These are phyloP conservation scores for Xerocomus potaroensis DNA, from an alignment of 768 basidiomycete genomes.

Conservation along the genomic window DNA sequence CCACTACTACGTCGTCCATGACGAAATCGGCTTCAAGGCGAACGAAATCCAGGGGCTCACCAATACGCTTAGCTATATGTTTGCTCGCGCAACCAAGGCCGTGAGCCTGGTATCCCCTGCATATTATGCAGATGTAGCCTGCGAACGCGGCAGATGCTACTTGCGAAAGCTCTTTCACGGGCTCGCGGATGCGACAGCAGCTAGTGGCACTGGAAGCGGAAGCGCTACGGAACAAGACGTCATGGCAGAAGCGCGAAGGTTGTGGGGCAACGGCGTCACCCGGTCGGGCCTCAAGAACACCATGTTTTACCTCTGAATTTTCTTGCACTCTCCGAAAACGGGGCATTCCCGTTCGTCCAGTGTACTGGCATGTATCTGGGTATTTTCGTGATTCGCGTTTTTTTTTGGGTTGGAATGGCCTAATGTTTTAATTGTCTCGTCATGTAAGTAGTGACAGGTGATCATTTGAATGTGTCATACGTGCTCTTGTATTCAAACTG, in stretches of 20 bases:
- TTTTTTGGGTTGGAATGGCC: no score
- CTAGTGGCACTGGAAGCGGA: constrained; percentile 31
- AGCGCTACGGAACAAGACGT: constrained; percentile 47
- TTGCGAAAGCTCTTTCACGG: constrained; percentile 46
- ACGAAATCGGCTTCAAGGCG: constrained; percentile 47
- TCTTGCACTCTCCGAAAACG: no score
- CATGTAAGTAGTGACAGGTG: no score
- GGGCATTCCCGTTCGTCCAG: background rate
- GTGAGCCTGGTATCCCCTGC: constrained; percentile 36
- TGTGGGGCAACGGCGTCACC: constrained; percentile 57
- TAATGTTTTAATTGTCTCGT: background rate
- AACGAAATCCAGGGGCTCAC: constrained; percentile 53
- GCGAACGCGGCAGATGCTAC: constrained; percentile 54
- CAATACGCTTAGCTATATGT: constrained; percentile 51
- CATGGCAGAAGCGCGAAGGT: constrained; percentile 44
- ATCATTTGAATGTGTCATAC: no score
- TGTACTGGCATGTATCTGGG: background rate
- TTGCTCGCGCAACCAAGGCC: constrained; percentile 54
- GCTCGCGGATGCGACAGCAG: constrained; percentile 21
- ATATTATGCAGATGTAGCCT: constrained; percentile 44
- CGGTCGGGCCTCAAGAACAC: constrained; percentile 53
- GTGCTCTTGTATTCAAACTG: no score
- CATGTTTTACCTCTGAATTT: constrained; percentile 68
- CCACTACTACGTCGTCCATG: constrained; percentile 53
- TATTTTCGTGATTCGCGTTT: no score